Base-by-base conservation (phyloP, 352 stramenopile species). In the Phytophthora fragariaefolia region DNA sequence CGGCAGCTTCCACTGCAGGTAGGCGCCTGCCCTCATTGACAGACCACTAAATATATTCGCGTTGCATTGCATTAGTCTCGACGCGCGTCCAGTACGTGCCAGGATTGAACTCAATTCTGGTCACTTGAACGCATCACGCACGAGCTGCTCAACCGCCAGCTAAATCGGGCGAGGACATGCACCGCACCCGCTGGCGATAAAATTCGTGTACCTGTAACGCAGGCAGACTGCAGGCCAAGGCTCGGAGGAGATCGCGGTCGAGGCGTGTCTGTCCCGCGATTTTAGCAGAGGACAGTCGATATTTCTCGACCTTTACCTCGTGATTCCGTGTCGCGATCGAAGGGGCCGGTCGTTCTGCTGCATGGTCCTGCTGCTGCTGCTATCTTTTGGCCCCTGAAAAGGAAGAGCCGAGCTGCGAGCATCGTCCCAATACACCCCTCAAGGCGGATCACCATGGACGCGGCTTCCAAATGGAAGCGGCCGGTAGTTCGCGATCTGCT, bases 321-420 rank as follows among this genome's bases (percentile, higher is more conserved):
- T 38, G 63, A 63, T 68, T 68, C 46, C 52, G 51, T 40, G 38
- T 52, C 32, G 57, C 49, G 57, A 72, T 66, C 66, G 53, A 69
- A 73, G 58, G 51, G 65, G 36, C 58, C 52, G 58, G 52, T 64
- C 36, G 40, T 54, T 60, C 66, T 74, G 17, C 59, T 26, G 53
- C 61, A 74, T 71, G 61, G 55, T 17, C 27, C 50, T 9, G 57
- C 26, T 34, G 60, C 38, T n/a, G 27, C 42, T 32, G 50, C 53
- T 47, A 52, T 56, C 24, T 69, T 23, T 61, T 63, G 47, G 45
- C 34, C 30, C 46, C 46, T 60, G 54, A 69, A 59, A 58, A 65
- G 50, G 27, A 72, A 42, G 40, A 66, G 48, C 40, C 59, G 53
- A 61, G 6, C 30, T n/a, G 22, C 66, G 23, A 73, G 59, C 32